phyloP scores from a whole-genome alignment of 345 rosid genomes.

The Eucalyptus curtisii region DNA sequence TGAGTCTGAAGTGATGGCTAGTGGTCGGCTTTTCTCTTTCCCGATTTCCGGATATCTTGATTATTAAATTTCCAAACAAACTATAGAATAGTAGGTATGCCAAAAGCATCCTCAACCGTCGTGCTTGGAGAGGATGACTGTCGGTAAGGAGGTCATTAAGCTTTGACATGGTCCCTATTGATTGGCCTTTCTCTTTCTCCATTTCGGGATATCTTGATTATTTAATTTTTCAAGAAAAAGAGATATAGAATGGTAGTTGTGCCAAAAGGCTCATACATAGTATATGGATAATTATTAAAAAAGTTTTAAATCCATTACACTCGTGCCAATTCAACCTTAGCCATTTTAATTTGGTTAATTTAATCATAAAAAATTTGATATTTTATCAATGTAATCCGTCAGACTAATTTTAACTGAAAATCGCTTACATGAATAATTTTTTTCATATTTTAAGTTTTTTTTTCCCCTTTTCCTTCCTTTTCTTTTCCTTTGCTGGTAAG shows the following conservation, averaged over 20 bases:
- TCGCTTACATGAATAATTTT: too few relatives aligned
- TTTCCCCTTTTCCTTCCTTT: rapidly evolving
- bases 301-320: rapidly evolving
- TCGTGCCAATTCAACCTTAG: rapidly evolving
- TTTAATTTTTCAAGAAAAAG: neutral
- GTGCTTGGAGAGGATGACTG: neutral
- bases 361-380: rapidly evolving
- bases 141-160: neutral
- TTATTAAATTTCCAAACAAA: too few relatives aligned
- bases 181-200: neutral
- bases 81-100: neutral
- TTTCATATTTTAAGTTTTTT: neutral
- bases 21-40: neutral
- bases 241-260: neutral
- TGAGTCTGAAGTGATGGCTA: neutral
- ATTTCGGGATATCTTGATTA: neutral
- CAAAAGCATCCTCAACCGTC: neutral
- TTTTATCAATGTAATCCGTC: too few relatives aligned
- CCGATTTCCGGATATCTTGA: neutral
- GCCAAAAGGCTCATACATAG: neutral
- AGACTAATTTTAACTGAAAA: neutral
- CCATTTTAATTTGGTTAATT: neutral
- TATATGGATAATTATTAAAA: neutral
- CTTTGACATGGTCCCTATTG: neutral
- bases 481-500: rapidly evolving